Percentiles rank a stretch among this genome's conserved stretches.
Conservation (phyloP, 78 protist genomes). For the Dictyostelium firmibasis region DNA sequence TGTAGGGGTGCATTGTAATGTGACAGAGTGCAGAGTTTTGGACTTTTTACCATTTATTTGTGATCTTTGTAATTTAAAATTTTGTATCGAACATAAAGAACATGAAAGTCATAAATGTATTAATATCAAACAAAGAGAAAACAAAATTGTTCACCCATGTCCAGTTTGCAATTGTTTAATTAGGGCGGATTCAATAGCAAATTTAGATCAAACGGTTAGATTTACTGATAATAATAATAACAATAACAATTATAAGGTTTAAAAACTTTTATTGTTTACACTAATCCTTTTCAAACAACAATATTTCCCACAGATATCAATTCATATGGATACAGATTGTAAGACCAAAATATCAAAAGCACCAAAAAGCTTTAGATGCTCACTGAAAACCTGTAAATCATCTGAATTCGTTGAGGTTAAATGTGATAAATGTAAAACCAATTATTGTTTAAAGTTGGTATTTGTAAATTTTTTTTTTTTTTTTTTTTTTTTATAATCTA, state of each 20-base stretch:
- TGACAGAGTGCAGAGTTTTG: neutral
- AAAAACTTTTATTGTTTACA: too few species aligned
- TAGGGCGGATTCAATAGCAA: neutral
- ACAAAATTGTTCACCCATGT: conserved; percentile 48
- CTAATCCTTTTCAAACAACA: neutral
- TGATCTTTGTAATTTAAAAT: neutral
- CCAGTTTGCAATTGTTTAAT: conserved; percentile 23
- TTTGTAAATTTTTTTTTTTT: neutral
- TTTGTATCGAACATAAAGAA: neutral
- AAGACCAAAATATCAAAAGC: neutral
- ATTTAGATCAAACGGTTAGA: neutral
- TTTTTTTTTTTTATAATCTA: neutral
- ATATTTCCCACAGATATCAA: neutral
- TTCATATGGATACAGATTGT: neutral
- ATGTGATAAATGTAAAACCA: conserved; percentile 53
- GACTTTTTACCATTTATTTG: conserved; percentile 27
- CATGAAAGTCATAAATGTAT: neutral
- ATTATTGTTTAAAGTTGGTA: conserved; percentile 36
- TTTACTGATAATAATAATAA: neutral
- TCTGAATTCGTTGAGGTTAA: conserved; percentile 35
- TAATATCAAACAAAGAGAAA: neutral
- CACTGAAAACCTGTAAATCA: conserved; percentile 13
- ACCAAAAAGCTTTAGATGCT: conserved; percentile 34
- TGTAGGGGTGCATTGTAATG: neutral
- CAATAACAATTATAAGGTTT: too few species aligned